Evolutionary conservation across 2,329 filamentous ascomycete genomes (phyloP).

Genomic region (Talaromyces marneffei): DNA sequence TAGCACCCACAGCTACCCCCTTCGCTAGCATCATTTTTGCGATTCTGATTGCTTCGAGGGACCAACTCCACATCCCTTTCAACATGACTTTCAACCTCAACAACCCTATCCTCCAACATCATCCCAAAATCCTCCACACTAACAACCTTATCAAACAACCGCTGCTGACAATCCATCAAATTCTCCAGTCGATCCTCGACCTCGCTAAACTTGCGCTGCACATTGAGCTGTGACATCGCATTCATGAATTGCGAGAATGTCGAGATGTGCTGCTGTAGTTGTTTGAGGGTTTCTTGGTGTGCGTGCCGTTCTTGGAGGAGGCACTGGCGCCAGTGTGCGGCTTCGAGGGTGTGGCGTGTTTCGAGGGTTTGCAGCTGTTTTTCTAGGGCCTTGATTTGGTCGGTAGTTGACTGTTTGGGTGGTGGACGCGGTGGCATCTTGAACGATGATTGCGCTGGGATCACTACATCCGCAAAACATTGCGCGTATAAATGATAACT

Average conservation of each 20-base stretch:
- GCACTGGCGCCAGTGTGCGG: neutral
- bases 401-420: neutral
- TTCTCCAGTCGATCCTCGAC: slow-evolving; percentile 24
- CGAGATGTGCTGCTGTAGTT: neutral
- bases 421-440: neutral
- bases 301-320: neutral
- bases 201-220: slow-evolving; percentile 23
- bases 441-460: neutral
- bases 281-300: neutral
- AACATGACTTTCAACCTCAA: slow-evolving; percentile 18
- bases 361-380: neutral
- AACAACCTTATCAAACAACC: slow-evolving; percentile 22
- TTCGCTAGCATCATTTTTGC: neutral
- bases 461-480: neutral
- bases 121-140: slow-evolving; percentile 24
- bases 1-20: neutral
- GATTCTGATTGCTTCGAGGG: neutral
- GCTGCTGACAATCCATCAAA: slow-evolving; percentile 23
- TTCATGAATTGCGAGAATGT: neutral
- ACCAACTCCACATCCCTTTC: neutral
- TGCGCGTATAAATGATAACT: neutral
- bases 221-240: slow-evolving; percentile 12
- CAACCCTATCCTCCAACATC: slow-evolving; percentile 19
- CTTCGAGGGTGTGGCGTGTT: neutral
- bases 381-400: neutral